Evolutionary conservation across 2,329 filamentous ascomycete genomes (phyloP).

Genomic region (Aspergillus sp.): DNA sequence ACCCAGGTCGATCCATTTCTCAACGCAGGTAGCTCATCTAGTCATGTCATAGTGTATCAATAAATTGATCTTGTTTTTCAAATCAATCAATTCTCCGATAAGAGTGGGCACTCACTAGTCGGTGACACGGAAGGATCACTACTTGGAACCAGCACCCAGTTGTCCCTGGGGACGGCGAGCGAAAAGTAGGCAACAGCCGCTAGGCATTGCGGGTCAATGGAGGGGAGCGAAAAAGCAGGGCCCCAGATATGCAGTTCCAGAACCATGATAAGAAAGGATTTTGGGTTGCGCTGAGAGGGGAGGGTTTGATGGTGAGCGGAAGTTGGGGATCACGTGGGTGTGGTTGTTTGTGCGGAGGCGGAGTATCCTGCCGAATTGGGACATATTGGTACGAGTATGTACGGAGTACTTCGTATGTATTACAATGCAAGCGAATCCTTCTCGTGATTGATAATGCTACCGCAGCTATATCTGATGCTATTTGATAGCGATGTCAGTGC

Average conservation of each 20-base stretch:
- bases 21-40: constrained; percentile 53
- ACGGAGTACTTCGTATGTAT: too few species aligned
- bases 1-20: constrained; percentile 49
- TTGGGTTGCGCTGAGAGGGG: too few species aligned
- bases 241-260: constrained; percentile 85
- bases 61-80: not conserved
- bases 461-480: too few species aligned
- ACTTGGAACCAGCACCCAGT: constrained; percentile 66
- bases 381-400: too few species aligned
- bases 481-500: too few species aligned
- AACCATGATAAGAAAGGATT: constrained; percentile 37
- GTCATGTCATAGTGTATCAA: constrained; percentile 6
- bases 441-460: too few species aligned
- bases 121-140: constrained; percentile 67
- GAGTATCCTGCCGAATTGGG: too few species aligned
- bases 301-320: too few species aligned
- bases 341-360: too few species aligned
- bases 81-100: not conserved
- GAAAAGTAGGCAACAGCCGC: constrained; percentile 73
- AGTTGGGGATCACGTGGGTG: too few species aligned
- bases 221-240: constrained; percentile 78
- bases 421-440: too few species aligned
- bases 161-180: constrained; percentile 49
- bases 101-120: constrained; percentile 50
- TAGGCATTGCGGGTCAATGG: constrained; percentile 85